Base-by-base conservation (phyloP, 257 asterid genomes). In the Eustoma russellianum region DNA sequence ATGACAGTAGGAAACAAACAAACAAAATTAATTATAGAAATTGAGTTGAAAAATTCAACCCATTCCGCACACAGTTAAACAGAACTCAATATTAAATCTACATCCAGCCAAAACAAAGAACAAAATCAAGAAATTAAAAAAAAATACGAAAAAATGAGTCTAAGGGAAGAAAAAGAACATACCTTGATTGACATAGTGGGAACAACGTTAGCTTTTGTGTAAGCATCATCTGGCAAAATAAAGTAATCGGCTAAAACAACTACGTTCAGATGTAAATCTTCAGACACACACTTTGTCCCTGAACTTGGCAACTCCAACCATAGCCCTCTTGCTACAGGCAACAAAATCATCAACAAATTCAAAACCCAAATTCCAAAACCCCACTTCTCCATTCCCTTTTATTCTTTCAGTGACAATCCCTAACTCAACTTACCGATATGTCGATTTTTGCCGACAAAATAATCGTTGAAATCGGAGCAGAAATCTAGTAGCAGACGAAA, bases 261-360 rank as follows among this genome's bases (percentile, higher is more conserved):
- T 67, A 81, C 86, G 76, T 78, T 75, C 59, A 16, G 64, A 59
- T 75, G 83, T 46, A 90, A 52, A 5, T 83, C 96, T 60, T 90
- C 96, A 16, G 93, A 83, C 11, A 90, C 59, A 61, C 98, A 90
- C 76, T 82, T 90, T 41, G 81, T 50, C n/a, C 88, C 98, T 33
- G 82, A 28, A 17, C 57, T 66, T 41, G 98, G 93, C 53, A 90
- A 17, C 17, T 82, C 90, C 65, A 86, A 14, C 96, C 96, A 90
- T 59, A 90, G 14, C 2, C 91, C 88, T 18, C 63, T 76, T 52
- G 73, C 84, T 54, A 59, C 74, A 48, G 91, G 88, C 6, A 70
- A 17, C 65, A 61, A 53, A 53, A 61, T 69, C 58, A 24, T 66
- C 52, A 73, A 70, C 48, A 55, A 59, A 41, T 63, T 40, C 19